Percentiles rank a stretch among this genome's conserved stretches.
Evolutionary conservation across 148 eudicot species (phyloP).

Genomic region (Cornus controversa): DNA sequence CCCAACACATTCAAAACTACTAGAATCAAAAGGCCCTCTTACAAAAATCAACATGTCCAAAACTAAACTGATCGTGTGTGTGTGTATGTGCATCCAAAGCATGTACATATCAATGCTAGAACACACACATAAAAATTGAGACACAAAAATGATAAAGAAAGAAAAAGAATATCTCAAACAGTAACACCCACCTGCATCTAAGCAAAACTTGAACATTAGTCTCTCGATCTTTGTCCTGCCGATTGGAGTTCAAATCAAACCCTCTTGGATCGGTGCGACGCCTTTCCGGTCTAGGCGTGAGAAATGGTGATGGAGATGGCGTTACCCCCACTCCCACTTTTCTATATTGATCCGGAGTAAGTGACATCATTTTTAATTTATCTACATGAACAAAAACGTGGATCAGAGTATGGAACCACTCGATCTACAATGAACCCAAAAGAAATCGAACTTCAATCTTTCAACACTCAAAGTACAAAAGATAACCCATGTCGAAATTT

Average conservation of each 20-base stretch:
- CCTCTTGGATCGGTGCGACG: conserved; percentile 48
- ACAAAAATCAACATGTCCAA: no score
- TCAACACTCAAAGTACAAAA: not conserved
- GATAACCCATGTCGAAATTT: not conserved
- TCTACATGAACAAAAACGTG: conserved; percentile 2
- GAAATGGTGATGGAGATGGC: conserved; percentile 73
- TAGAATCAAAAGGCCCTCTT: no score
- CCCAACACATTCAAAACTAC: no score
- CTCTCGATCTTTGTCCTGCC: conserved; percentile 61
- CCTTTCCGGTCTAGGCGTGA: conserved; percentile 78
- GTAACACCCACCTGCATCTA: conserved; percentile 72
- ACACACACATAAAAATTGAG: no score
- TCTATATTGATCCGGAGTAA: conserved; percentile 65
- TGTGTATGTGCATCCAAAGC: no score
- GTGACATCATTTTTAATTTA: conserved; percentile 40
- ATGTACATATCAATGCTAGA: no score
- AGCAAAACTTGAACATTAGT: conserved; percentile 82
- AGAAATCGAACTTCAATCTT: not conserved
- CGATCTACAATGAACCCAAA: not conserved
- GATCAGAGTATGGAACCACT: not conserved
- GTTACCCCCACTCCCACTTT: conserved; percentile 61
- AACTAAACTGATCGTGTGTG: no score
- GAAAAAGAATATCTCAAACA: not conserved
- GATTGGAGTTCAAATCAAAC: conserved; percentile 41
- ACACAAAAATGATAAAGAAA: not conserved